Evolutionary conservation across 192 early-diverging fungal genomes (phyloP).

Genomic region (Coemansia biformis): DNA sequence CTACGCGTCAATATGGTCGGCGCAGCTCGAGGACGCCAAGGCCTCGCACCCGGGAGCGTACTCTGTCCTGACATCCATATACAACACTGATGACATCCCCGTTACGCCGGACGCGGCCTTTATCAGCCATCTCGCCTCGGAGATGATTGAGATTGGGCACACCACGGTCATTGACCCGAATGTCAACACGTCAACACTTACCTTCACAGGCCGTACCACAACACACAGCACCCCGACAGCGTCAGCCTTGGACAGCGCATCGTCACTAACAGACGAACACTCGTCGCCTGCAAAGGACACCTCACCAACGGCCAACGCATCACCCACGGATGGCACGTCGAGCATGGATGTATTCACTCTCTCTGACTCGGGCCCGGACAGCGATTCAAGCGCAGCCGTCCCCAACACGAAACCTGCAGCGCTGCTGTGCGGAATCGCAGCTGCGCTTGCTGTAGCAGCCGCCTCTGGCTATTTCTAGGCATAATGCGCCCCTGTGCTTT

Average conservation of each 20-base stretch:
- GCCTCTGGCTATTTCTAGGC: background rate
- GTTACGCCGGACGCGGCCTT: conserved; percentile 23
- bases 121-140: conserved; percentile 21
- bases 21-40: conserved; percentile 17
- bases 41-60: conserved; percentile 25
- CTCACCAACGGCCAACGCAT: background rate
- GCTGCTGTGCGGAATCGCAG: background rate
- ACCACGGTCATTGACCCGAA: conserved; percentile 23
- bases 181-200: background rate
- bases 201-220: background rate
- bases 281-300: background rate
- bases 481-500: background rate
- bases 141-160: conserved; percentile 26
- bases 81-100: conserved; percentile 13
- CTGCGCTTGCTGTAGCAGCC: background rate
- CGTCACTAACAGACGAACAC: background rate
- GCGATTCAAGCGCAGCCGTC: background rate
- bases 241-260: no score
- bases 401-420: background rate
- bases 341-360: conserved; percentile 1
- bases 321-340: no score
- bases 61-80: conserved; percentile 14
- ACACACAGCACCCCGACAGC: no score
- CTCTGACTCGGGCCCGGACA: background rate
- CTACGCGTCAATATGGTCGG: conserved; percentile 22